Percentiles rank a stretch among this genome's conserved stretches.
Evolutionary conservation across 2,329 filamentous ascomycete genomes (phyloP).

Genomic region (Leptographium radiaticola): DNA sequence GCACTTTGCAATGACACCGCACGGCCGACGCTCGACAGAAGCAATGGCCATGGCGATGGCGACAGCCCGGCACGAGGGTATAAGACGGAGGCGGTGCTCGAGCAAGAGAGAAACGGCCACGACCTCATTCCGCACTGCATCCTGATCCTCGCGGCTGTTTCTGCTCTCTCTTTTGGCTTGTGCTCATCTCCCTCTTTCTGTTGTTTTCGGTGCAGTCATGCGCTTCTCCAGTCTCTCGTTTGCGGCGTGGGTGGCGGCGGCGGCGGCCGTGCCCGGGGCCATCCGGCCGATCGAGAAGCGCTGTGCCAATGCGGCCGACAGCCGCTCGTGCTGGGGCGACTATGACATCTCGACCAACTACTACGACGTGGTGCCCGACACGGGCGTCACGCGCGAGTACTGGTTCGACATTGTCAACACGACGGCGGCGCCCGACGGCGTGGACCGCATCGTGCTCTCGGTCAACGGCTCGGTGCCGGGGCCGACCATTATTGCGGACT

Average conservation of each 20-base stretch:
- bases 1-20: no score
- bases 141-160: background rate
- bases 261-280: background rate
- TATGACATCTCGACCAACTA: slow-evolving; percentile 12
- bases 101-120: no score
- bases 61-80: no score
- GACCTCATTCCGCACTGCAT: no score
- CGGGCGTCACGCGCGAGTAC: slow-evolving; percentile 41
- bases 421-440: slow-evolving; percentile 42
- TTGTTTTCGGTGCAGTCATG: background rate
- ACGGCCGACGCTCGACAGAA: no score
- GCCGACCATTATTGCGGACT: slow-evolving; percentile 50
- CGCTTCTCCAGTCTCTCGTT: background rate
- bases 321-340: slow-evolving; percentile 9
- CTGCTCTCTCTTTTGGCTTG: no score
- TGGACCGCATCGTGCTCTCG: slow-evolving; percentile 39
- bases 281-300: background rate
- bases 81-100: no score
- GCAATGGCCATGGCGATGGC: no score
- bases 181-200: background rate
- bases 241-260: background rate
- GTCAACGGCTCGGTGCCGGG: slow-evolving; percentile 56
- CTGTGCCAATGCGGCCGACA: background rate
- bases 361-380: slow-evolving; percentile 16
- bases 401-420: slow-evolving; percentile 39